A percentile compares a stretch with the other conserved stretches of the same genome.
Conservation (phyloP, 768 basidiomycete genomes). For the Solioccasus polychromus region DNA sequence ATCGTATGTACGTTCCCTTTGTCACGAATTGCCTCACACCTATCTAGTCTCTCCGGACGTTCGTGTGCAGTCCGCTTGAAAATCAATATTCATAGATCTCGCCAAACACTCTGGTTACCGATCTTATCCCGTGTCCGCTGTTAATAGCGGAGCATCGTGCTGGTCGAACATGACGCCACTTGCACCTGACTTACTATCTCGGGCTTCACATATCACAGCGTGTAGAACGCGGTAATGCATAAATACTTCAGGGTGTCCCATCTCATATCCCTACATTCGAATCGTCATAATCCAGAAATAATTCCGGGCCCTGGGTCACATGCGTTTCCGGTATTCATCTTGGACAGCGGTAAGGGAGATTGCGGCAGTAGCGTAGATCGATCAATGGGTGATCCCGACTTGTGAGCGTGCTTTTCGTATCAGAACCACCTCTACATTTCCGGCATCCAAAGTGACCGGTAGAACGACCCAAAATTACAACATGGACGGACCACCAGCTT, state of each 20-base stretch:
- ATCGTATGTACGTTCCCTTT: too few species aligned
- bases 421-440: neutral
- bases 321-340: slow-evolving; percentile 11
- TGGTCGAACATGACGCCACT: neutral
- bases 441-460: slow-evolving; percentile 7
- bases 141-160: too few species aligned
- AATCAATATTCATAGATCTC: too few species aligned
- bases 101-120: too few species aligned
- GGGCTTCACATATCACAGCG: neutral
- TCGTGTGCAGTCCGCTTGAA: too few species aligned
- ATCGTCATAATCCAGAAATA: too few species aligned
- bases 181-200: neutral
- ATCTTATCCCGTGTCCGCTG: too few species aligned
- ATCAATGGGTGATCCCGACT: neutral
- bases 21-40: too few species aligned
- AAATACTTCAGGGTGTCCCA: neutral
- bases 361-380: neutral
- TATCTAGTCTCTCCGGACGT: too few species aligned
- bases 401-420: neutral
- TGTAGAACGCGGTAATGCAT: too few species aligned
- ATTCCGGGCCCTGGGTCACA: too few species aligned
- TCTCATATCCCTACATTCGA: too few species aligned
- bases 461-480: neutral
- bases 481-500: neutral
- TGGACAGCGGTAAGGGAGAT: slow-evolving; percentile 1